Evolutionary conservation across 2,329 filamentous ascomycete species (phyloP).

Genomic region (Colletotrichum endophyticum): DNA sequence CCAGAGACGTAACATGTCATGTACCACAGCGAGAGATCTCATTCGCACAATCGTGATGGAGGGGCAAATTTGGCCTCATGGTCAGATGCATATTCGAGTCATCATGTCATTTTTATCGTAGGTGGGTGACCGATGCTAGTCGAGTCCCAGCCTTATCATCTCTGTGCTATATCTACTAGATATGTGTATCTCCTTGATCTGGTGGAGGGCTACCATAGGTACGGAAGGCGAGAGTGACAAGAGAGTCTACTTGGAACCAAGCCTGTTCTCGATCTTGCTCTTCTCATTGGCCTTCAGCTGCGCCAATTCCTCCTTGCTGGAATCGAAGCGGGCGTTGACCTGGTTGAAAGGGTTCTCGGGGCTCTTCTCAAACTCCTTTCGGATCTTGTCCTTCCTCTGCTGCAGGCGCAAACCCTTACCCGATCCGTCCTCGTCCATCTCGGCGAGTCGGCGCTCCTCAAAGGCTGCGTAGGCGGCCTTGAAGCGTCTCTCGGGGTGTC

Average conservation of each 20-base stretch:
- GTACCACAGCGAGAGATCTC: neutral
- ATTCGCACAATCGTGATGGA: neutral
- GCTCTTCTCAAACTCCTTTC: constrained; percentile 94
- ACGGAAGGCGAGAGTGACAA: neutral
- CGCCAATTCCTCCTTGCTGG: constrained; percentile 76
- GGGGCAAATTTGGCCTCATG: neutral
- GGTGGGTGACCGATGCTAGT: neutral
- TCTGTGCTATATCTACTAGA: neutral
- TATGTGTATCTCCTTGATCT: neutral
- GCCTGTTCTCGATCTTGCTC: constrained; percentile 74
- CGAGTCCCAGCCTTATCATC: neutral
- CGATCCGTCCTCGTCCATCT: constrained; percentile 84
- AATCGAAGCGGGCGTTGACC: constrained; percentile 76
- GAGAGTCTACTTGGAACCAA: constrained; percentile 45
- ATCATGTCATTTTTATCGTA: neutral
- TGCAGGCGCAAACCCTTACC: constrained; percentile 76
- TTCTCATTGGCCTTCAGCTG: constrained; percentile 70
- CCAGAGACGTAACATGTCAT: neutral
- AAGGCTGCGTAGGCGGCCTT: constrained; percentile 85
- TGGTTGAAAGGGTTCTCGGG: constrained; percentile 97
- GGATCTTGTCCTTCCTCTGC: constrained; percentile 82
- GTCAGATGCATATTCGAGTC: neutral
- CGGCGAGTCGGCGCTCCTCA: constrained; percentile 79
- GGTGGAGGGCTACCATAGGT: neutral
- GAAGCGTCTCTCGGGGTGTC: constrained; percentile 86